Base-by-base conservation (phyloP, 2,329 filamentous ascomycete species). In the Hypoxylon sp. region DNA sequence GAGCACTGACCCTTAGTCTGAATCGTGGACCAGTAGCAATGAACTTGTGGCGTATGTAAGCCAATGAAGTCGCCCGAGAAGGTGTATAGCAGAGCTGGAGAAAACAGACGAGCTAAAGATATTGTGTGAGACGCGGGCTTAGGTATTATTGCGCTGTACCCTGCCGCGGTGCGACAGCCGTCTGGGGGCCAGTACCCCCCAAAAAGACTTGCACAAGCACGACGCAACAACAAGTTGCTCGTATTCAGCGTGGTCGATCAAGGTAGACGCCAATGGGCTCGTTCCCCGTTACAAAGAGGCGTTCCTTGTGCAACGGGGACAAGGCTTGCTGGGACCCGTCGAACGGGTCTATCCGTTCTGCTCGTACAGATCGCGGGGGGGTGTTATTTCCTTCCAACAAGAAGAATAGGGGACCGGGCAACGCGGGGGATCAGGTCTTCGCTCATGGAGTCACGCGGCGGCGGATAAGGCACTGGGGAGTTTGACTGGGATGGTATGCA, bases 381-480 rank as follows among this genome's bases (percentile, higher is more conserved):
- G 68, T 61, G 64, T 64, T 69, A 71, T 71, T 65, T 70, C 49
- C 62, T 72, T 68, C 63, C 69, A 71, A 68, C 55, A 73, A 67
- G 64, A 55, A 69, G 65, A 61, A 70, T 58, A 61, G 69, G 64
- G 72, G 72, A 61, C 68, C 64, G 71, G 66, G 73, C 72, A 71
- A 70, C 67, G 70, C 71, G 71, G 73, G 73, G 71, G 70, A 51
- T 69, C 66, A 70, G 68, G 68, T 66, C 66, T 67, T 52, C 61
- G 64, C 69, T 76, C 73, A 77, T 64, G 74, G 74, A 71, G 74
- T 76, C 74, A 77, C 75, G 73, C 75, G 75, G 63, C 75, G 75
- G 64, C 75, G 75, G 75, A 76, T 77, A 75, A 76, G 71, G 75
- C 75, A 77, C 75, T 76, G 74, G 69, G 75, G 73, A 51, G 75